These are phyloP conservation scores for Dichomitus squalens DNA, from an alignment of 1,284 basidiomycete genomes.

Conservation along the genomic window DNA sequence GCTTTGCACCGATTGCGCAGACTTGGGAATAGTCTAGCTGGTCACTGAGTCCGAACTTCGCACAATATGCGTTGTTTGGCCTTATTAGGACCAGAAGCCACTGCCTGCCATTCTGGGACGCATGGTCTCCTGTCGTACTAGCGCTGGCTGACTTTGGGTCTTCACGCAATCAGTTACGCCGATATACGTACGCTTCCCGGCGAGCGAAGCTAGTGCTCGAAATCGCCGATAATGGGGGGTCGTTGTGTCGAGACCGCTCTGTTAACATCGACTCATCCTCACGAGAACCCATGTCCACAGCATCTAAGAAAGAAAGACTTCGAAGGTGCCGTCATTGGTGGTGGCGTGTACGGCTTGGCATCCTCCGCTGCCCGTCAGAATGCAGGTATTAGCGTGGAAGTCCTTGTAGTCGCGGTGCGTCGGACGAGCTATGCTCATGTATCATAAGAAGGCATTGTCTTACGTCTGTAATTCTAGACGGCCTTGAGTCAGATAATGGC, in stretches of 20 bases:
- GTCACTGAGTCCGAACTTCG: too few species aligned
- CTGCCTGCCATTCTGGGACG: slow-evolving; percentile 1
- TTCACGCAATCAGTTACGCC: too few species aligned
- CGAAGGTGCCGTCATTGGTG: slow-evolving; percentile 53
- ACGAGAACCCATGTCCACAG: background rate
- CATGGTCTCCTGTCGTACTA: background rate
- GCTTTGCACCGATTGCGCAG: too few species aligned
- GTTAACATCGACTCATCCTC: background rate
- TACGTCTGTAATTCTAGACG: slow-evolving; percentile 29
- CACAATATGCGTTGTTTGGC: slow-evolving; percentile 10
- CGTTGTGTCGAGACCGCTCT: too few species aligned
- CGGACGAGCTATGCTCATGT: background rate
- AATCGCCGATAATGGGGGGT: too few species aligned
- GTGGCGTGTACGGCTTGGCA: slow-evolving; percentile 53
- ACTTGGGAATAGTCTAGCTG: too few species aligned
- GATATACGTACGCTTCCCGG: background rate
- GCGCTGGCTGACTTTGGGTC: background rate
- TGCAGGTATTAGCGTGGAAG: slow-evolving; percentile 45
- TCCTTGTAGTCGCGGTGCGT: slow-evolving; percentile 53
- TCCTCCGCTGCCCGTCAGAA: slow-evolving; percentile 47
- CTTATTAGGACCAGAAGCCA: slow-evolving; percentile 17
- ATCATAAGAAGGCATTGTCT: background rate
- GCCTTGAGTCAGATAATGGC: slow-evolving; percentile 55
- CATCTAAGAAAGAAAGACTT: slow-evolving; percentile 34
- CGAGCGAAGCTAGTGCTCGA: background rate